Percentiles rank a stretch among this genome's conserved stretches.
Evolutionary conservation across 2,329 filamentous ascomycete species (phyloP).

Genomic region (Aureobasidium sp.): DNA sequence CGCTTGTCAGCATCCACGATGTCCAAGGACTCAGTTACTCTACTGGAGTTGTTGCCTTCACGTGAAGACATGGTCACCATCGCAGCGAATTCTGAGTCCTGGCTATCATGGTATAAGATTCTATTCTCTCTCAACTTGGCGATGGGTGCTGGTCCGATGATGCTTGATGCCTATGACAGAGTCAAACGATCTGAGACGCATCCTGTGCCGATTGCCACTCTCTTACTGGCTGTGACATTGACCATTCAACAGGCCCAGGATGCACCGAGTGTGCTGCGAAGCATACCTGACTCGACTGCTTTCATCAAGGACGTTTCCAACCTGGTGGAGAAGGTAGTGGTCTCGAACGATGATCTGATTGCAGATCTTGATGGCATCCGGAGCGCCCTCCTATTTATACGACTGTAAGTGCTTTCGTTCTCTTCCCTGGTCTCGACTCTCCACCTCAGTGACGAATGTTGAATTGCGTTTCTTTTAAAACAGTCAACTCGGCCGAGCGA

Average conservation of each 20-base stretch:
- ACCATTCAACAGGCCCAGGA: conserved; percentile 24
- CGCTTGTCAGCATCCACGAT: background rate
- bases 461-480: background rate
- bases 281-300: background rate
- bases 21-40: background rate
- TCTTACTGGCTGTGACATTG: conserved; percentile 27
- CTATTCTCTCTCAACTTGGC: conserved; percentile 22
- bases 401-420: conserved; percentile 27
- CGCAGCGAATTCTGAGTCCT: conserved; percentile 21
- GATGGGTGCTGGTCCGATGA: conserved; percentile 20
- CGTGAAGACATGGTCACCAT: conserved; percentile 23
- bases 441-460: background rate
- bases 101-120: conserved; percentile 25
- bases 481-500: conserved; percentile 30
- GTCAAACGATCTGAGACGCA: conserved; percentile 21
- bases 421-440: background rate
- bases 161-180: conserved; percentile 25
- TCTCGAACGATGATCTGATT: conserved; percentile 28
- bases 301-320: conserved; percentile 25
- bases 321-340: conserved; percentile 24
- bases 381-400: conserved; percentile 29
- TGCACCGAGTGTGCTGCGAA: background rate
- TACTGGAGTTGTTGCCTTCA: conserved; percentile 23
- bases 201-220: conserved; percentile 24
- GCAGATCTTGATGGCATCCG: conserved; percentile 29